Evolutionary conservation across 768 basidiomycete species (phyloP), one percentile per base, ranked within the genome.

Genomic region (Termitomyces sp.): DNA sequence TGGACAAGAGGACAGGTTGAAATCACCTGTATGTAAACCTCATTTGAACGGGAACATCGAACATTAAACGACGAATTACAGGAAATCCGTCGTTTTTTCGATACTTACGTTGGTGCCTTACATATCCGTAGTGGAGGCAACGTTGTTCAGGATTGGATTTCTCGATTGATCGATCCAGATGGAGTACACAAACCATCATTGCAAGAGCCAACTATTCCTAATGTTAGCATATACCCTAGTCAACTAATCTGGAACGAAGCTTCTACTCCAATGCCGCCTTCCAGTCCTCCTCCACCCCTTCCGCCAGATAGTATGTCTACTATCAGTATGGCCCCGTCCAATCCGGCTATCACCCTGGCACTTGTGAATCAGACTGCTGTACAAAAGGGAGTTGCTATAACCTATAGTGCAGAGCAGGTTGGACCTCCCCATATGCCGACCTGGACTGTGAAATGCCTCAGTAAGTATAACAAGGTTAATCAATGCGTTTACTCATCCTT

Each of bases 61-160:
- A 42, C 24, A 30, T 28, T 6, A 3, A 56, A 40, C 48, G 51
- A 18, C 32, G 36, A 35, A 53, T 35, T 33, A 18, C 60, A 88
- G 86, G 85, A 85, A 69, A 78, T 81, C 54, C 74, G 74, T 28
- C 70, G 68, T 45, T 78, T 85, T 50, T 87, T 87, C 61, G 64
- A 80, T 63, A 80, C 80, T 20, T 88, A 87, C 61, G 73, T 88
- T 13, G 88, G 86, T 9, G 88, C 85, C n/a, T 68, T 86, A 13
- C 85, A 80, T 66, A 72, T 79, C n/a, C 80, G 81, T 52, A 79
- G 75, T 54, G 87, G 87, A 22, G 65, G 80, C 36, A 45, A 64
- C 4, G 65, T 68, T 7, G 74, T 88, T 50, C 76, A 83, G 64
- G 63, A 69, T 24, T 90, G 86, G 86, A 78, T 88, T 33, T 79